Conservation (phyloP, 768 basidiomycete species). For the Dictyophora rubrovolvata region DNA sequence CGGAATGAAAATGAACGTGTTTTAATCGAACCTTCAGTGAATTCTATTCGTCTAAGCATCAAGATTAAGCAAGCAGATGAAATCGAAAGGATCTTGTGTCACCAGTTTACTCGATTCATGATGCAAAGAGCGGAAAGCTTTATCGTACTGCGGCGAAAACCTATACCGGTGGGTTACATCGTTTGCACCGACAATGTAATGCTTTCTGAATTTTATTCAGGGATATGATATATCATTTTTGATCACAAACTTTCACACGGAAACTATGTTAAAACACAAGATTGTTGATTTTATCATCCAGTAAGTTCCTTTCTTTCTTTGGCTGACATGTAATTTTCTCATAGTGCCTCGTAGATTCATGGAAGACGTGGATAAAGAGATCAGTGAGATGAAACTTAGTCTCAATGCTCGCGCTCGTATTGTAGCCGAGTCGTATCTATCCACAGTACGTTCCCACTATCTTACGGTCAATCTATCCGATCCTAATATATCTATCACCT, state of each 20-base stretch:
- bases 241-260: conserved; percentile 92
- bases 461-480: not conserved
- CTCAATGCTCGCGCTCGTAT: conserved; percentile 93
- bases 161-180: conserved; percentile 56
- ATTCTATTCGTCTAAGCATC: conserved; percentile 94
- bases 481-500: not conserved
- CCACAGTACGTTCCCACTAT: conserved; percentile 50
- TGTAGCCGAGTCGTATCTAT: conserved; percentile 93
- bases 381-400: conserved; percentile 98
- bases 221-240: conserved; percentile 98
- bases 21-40: conserved; percentile 93
- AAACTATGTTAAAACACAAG: conserved; percentile 99
- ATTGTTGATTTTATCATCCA: conserved; percentile 99
- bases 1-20: conserved; percentile 97
- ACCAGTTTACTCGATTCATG: conserved; percentile 98
- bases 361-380: conserved; percentile 99
- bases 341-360: conserved; percentile 56
- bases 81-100: conserved; percentile 92
- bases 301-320: conserved; percentile 34
- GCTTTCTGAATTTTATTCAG: conserved; percentile 28
- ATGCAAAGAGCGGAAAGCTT: conserved; percentile 98
- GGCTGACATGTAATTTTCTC: conserved; percentile 5
- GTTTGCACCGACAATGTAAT: not conserved
- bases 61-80: conserved; percentile 99
- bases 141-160: conserved; percentile 89